Base-by-base conservation (phyloP, 768 basidiomycete species). In the Amanita phalloides region DNA sequence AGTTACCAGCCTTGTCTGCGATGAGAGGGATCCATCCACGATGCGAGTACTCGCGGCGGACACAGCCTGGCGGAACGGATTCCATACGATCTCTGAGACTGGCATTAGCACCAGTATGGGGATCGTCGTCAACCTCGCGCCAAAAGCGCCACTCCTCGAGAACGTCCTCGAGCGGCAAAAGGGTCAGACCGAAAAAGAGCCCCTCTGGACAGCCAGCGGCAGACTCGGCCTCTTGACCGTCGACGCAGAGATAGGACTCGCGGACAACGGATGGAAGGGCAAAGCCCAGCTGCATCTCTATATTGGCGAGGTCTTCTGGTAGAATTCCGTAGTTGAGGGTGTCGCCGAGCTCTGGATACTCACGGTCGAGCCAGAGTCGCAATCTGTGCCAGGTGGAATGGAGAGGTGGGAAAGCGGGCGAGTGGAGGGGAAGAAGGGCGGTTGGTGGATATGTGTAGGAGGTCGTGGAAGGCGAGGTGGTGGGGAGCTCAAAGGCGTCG, bases 21-120 rank as follows among this genome's bases (percentile, higher is more conserved):
- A 96, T 78, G 55, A 99, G 83, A 30, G 96, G 96, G 59, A 99
- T 80, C 96, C 96, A 99, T 6, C 96, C 95, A 49, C 90, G 79
- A 61, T 88, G 86, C 14, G 94, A 94, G 68, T 99, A 99, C 53
- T 85, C 84, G 57, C 73, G 77, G 61, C 87, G 81, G 59, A 98
- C 80, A 89, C 91, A 98, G 4, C 80, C 78, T 2, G 87, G 81
- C 1, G 96, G 96, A 56, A 96, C 82, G 10, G 90, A 90, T 49
- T 81, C 79, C 95, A 96, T 96, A 17, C 77, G 73, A 33, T 81
- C 76, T 32, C 79, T 75, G 55, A 97, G 73, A 35, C 71, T 73
- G 36, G 73, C 63, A 66, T 94, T 96, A 7, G 81, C 85, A 43
- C 92, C 93, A 0, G 92, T 90, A 6, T 71, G 66, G 0, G 93